Conservation (phyloP, 1,284 basidiomycete genomes). For the Ustilago cynodontis region DNA sequence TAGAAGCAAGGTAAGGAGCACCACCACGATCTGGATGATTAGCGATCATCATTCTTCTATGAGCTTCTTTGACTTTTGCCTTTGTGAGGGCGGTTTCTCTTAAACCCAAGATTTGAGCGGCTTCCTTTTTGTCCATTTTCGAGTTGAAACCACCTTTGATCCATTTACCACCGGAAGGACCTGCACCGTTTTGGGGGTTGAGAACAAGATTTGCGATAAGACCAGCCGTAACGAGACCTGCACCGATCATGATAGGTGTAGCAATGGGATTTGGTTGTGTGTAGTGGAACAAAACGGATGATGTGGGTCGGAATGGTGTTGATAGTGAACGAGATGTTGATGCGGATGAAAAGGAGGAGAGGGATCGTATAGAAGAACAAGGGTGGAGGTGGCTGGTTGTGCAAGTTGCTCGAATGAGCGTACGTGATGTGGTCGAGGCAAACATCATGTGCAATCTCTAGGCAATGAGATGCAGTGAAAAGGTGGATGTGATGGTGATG, state of each 20-base stretch:
- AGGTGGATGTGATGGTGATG: slow-evolving; percentile 4
- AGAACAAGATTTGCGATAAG: slow-evolving; percentile 59
- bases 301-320: slow-evolving; percentile 48
- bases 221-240: slow-evolving; percentile 61
- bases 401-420: slow-evolving; percentile 16
- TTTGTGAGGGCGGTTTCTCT: slow-evolving; percentile 66
- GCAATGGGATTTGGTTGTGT: slow-evolving; percentile 49
- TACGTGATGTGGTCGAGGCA: slow-evolving; percentile 17
- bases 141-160: slow-evolving; percentile 91
- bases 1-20: slow-evolving; percentile 95
- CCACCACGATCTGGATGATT: slow-evolving; percentile 98
- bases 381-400: neutral
- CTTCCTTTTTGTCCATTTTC: slow-evolving; percentile 96
- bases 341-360: slow-evolving; percentile 1
- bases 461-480: neutral
- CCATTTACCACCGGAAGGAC: slow-evolving; percentile 80
- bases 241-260: slow-evolving; percentile 61
- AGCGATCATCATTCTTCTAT: slow-evolving; percentile 70
- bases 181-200: slow-evolving; percentile 69
- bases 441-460: slow-evolving; percentile 4
- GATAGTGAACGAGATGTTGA: slow-evolving; percentile 37
- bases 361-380: slow-evolving; percentile 21
- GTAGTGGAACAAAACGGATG: slow-evolving; percentile 42
- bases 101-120: slow-evolving; percentile 89
- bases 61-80: slow-evolving; percentile 68